Base-by-base conservation (phyloP, 192 early-diverging fungal species). In the Jimgerdemannia lactiflua region DNA sequence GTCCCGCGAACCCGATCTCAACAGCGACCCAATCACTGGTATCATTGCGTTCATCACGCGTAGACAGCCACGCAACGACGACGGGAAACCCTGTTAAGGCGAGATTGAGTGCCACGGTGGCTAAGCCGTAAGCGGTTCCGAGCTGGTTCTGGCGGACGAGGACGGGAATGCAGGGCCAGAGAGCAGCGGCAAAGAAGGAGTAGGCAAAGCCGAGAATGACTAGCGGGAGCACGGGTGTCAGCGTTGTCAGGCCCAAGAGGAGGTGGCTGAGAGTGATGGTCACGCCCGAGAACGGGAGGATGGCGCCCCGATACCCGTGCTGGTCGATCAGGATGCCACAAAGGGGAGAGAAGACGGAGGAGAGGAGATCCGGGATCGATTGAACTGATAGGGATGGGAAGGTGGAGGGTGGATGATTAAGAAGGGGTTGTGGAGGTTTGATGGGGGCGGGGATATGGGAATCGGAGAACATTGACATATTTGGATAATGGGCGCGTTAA, bases 121-220 rank as follows among this genome's bases (percentile, higher is more conserved):
- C 70, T 7, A 91, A 70, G 11, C 91, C 91, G 69, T 91, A 92
- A 0, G 91, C 90, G 2, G 90, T 91, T 4, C 88, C 91, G n/a
- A 92, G 86, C 75, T 92, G 87, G 70, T 89, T 81, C 39, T 76
- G 71, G 20, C 81, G 77, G 40, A 89, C 91, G 18, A 92, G 71
- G 11, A 89, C 80, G 0, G 91, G 87, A n/a, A 92, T 86, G 77
- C 89, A 90, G 3, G 90, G 90, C 91, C 91, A 92, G 10, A 92
- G 49, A 4, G 88, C 86, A 4, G 84, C 75, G 3, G 88, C 89
- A 76, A 89, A 91, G 17, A 88, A 64, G 42, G 88, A 85, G 73
- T 86, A 91, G 3, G 82, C 80, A 1, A 91, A 29, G 3, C 91
- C 91, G 14, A 92, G 77, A 40, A 90, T 65, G 40, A 78, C 8